A percentile compares a stretch with the other conserved stretches of the same genome.
Evolutionary conservation across 768 basidiomycete genomes (phyloP).

Genomic region (Calvatia gigantea): DNA sequence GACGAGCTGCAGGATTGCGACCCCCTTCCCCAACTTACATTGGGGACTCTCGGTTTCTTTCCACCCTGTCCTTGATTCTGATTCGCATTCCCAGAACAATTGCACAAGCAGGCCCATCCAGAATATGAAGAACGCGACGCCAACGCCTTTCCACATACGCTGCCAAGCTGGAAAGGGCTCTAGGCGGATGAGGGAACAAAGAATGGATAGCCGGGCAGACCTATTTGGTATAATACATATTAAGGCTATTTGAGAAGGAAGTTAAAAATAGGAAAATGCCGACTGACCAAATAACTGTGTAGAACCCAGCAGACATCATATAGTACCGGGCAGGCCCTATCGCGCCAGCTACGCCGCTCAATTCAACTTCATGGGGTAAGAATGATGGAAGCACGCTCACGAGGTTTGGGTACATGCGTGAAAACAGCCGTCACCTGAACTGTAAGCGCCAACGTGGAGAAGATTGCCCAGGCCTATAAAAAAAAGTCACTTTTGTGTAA

Average conservation of each 20-base stretch:
- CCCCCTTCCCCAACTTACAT: conserved; percentile 10
- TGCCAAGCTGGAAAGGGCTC: conserved; percentile 24
- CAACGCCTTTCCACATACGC: conserved; percentile 19
- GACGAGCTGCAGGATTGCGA: conserved; percentile 13
- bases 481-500: neutral
- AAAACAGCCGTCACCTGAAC: conserved; percentile 24
- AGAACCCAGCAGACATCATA: conserved; percentile 31
- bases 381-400: neutral
- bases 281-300: conserved; percentile 35
- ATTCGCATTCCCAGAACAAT: conserved; percentile 41
- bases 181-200: conserved; percentile 52
- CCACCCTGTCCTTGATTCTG: conserved; percentile 20
- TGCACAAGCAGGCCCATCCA: conserved; percentile 36
- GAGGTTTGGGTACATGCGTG: conserved; percentile 19
- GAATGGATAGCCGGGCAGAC: conserved; percentile 46
- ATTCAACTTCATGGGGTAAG: neutral
- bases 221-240: conserved; percentile 19
- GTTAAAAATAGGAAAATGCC: neutral
- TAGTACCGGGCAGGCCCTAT: conserved; percentile 27
- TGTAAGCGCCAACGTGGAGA: conserved; percentile 23
- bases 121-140: conserved; percentile 25
- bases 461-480: conserved; percentile 25
- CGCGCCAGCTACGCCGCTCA: neutral
- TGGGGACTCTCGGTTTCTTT: conserved; percentile 10
- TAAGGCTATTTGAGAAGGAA: neutral